Conservation (phyloP, 768 basidiomycete genomes). For the Amanita pallidorosea region DNA sequence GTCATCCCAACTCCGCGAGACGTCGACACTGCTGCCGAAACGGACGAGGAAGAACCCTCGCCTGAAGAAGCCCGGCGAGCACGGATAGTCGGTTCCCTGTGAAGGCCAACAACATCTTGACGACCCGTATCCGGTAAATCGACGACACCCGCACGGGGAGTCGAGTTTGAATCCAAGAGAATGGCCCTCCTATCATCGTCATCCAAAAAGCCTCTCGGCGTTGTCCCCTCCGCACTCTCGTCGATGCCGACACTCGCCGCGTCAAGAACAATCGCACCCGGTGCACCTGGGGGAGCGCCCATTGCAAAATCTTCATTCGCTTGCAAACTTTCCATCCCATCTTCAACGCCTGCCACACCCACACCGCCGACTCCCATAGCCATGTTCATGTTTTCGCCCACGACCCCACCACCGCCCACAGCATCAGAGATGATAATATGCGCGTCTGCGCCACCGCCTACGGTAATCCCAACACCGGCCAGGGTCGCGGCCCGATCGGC, state of each 20-base stretch:
- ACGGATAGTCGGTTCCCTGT: slow-evolving; percentile 19
- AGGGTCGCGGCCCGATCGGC: slow-evolving; percentile 12
- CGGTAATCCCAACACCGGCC: slow-evolving; percentile 18
- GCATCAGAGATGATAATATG: slow-evolving; percentile 28
- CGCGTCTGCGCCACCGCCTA: slow-evolving; percentile 17
- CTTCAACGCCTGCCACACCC: slow-evolving; percentile 50
- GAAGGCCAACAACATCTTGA: slow-evolving; percentile 8
- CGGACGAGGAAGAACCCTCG: slow-evolving; percentile 2
- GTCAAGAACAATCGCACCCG: slow-evolving; percentile 41
- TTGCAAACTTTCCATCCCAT: slow-evolving; percentile 67
- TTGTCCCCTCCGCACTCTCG: slow-evolving; percentile 12
- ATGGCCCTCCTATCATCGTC: slow-evolving; percentile 1
- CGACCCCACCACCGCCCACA: neutral
- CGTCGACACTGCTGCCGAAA: neutral
- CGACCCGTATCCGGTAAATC: slow-evolving; percentile 32
- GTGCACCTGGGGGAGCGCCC: slow-evolving; percentile 85
- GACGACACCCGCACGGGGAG: slow-evolving; percentile 52
- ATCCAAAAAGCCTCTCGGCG: slow-evolving; percentile 14
- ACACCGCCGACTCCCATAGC: slow-evolving; percentile 10
- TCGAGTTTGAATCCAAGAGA: slow-evolving; percentile 28
- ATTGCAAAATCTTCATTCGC: slow-evolving; percentile 84
- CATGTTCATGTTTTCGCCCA: slow-evolving; percentile 6
- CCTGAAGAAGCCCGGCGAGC: slow-evolving; percentile 6
- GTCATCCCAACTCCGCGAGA: neutral
- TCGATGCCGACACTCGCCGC: slow-evolving; percentile 20